Base-by-base conservation (phyloP, 202 grass and related monocot species). In the Miscanthus sacchariflorus region DNA sequence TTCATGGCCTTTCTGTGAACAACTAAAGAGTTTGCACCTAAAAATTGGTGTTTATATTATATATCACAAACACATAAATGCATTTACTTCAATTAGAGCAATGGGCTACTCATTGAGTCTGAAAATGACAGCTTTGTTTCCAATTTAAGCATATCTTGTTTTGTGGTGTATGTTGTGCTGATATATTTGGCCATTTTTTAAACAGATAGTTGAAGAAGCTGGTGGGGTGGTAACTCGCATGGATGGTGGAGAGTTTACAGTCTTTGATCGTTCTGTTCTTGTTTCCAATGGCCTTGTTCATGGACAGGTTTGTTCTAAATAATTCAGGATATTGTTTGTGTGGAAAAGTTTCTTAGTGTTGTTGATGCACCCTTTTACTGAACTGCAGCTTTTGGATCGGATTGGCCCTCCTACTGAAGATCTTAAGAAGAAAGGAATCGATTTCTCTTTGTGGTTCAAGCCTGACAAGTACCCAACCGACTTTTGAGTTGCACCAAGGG, bases 391-490 rank as follows among this genome's bases (percentile, higher is more conserved):
- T 83, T 89, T 99, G 84, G 88, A 93, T 89, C 85, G 84, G 88
- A 99, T 99, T 72, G 86, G 89, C n/a, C 92, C 88, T 70, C 79
- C 94, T 38, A 99, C 94, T 67, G 94, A 93, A 92, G 94, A 95
- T 56, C 90, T 96, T 78, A 95, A 96, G 90, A 96, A 90, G 86
- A 96, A 96, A 93, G 96, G 92, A 79, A 93, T 99, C 7, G 88
- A 96, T 85, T 99, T 99, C 88, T 93, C 96, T 7, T 76, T 93
- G 81, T 99, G 96, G 92, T 96, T 99, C 80, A 99, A 96, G 81
- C 96, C 94, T 0, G 92, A 96, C 52, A 88, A 93, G 4, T 99
- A 96, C 56, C 77, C 74, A 42, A 96, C 92, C 0, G 94, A 99
- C 77, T 96, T 92, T 58, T 99, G 91, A 96, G 48, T 84, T 73